A percentile compares a stretch with the other conserved stretches of the same genome.
These are phyloP conservation scores for Bipolaris oryzae DNA, from an alignment of 2,329 filamentous ascomycete species.

Conservation along the genomic window DNA sequence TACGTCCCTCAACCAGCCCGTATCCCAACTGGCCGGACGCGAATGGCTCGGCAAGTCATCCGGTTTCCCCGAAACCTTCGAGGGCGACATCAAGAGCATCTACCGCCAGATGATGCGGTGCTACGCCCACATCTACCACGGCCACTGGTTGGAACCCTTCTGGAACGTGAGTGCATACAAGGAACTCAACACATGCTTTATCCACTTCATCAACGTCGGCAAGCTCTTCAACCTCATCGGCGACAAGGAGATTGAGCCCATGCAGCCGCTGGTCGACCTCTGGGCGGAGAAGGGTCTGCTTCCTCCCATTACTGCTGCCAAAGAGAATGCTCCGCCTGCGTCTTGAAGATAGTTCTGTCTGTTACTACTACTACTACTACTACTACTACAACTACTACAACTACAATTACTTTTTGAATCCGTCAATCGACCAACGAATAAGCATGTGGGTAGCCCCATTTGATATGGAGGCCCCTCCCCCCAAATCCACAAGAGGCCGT, in stretches of 20 bases:
- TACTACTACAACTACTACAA: no score
- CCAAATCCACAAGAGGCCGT: slow-evolving; percentile 7
- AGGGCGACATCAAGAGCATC: slow-evolving; percentile 77
- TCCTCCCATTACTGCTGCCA: slow-evolving; percentile 52
- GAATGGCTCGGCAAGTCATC: slow-evolving; percentile 89
- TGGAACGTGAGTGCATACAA: slow-evolving; percentile 57
- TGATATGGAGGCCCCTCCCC: slow-evolving; percentile 13
- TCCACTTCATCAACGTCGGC: slow-evolving; percentile 65
- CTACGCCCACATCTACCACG: slow-evolving; percentile 60
- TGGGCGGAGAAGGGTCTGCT: slow-evolving; percentile 90
- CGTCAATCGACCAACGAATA: neutral
- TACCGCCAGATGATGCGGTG: slow-evolving; percentile 62
- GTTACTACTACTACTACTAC: no score
- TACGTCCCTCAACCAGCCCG: slow-evolving; percentile 57
- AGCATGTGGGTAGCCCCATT: slow-evolving; percentile 8
- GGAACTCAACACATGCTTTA: slow-evolving; percentile 61
- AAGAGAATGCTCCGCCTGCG: slow-evolving; percentile 30
- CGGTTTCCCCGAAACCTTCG: slow-evolving; percentile 63
- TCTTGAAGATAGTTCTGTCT: slow-evolving; percentile 1
- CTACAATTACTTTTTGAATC: no score
- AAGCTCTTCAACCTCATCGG: slow-evolving; percentile 80
- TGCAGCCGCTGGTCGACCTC: slow-evolving; percentile 91
- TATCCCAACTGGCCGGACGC: slow-evolving; percentile 69
- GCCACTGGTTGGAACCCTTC: slow-evolving; percentile 59
- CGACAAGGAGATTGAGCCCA: slow-evolving; percentile 90